phyloP scores from a whole-genome alignment of 345 rosid species.

The Linum tenue region DNA sequence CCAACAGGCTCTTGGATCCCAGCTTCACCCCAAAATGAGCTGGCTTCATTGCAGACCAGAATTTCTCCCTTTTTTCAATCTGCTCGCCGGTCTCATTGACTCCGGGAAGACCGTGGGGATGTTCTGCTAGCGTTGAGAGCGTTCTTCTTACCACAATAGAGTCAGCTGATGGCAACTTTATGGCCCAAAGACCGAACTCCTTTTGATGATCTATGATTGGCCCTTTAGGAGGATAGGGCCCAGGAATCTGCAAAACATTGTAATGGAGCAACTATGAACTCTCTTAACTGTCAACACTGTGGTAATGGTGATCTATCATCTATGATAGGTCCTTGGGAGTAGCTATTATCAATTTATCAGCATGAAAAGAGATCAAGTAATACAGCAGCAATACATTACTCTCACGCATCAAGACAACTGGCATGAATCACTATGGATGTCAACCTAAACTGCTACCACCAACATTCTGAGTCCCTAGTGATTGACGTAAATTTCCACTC shows the following conservation, averaged over 20 bases:
- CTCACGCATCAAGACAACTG: no score
- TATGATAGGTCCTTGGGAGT: no score
- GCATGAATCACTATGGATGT: background rate
- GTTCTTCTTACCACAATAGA: conserved; percentile 70
- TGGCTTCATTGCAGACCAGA: conserved; percentile 66
- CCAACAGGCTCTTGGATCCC: conserved; percentile 50
- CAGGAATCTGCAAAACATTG: conserved; percentile 54
- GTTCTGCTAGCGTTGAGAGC: conserved; percentile 49
- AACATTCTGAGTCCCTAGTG: background rate
- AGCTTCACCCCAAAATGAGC: conserved; percentile 75
- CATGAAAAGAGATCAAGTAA: background rate
- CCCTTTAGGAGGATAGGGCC: conserved; percentile 55
- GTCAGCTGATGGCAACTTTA: conserved; percentile 81
- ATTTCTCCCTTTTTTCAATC: conserved; percentile 44
- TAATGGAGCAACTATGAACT: background rate
- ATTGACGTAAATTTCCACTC: background rate
- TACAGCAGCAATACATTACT: background rate
- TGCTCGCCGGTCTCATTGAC: conserved; percentile 52
- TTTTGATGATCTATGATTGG: conserved; percentile 53
- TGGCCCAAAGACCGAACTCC: conserved; percentile 67
- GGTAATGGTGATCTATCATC: no score
- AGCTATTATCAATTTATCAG: no score
- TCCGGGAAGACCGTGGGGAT: conserved; percentile 66
- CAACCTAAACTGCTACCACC: background rate
- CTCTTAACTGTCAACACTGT: no score